A percentile compares a stretch with the other conserved stretches of the same genome.
Evolutionary conservation across 805 yeast genomes (phyloP).

Genomic region (Yarrowia keelungensis): DNA sequence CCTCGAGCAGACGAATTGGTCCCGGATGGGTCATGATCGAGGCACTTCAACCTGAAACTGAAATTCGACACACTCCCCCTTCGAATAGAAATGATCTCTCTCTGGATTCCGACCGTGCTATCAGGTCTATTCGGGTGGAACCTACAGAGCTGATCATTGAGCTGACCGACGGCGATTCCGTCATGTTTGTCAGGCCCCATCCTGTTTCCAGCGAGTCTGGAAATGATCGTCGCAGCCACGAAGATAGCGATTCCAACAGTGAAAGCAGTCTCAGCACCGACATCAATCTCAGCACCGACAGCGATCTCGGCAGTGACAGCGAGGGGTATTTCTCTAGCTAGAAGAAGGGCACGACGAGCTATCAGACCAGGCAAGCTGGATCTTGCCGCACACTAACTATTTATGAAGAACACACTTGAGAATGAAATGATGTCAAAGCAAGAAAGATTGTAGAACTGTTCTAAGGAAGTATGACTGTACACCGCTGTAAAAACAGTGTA

Average conservation of each 20-base stretch:
- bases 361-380: too few species aligned
- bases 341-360: background rate
- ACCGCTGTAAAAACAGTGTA: too few species aligned
- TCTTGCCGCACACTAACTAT: background rate
- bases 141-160: background rate
- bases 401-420: background rate
- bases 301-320: slow-evolving; percentile 6
- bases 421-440: too few species aligned
- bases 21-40: background rate
- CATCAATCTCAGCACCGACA: too few species aligned
- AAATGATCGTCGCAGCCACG: too few species aligned
- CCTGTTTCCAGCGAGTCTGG: too few species aligned
- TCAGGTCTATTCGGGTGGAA: slow-evolving; percentile 10
- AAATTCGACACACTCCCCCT: background rate
- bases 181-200: too few species aligned
- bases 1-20: background rate
- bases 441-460: too few species aligned
- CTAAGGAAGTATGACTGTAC: too few species aligned
- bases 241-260: too few species aligned
- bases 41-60: background rate
- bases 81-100: background rate
- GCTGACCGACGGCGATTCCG: background rate
- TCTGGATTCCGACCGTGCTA: too few species aligned
- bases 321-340: slow-evolving; percentile 22
- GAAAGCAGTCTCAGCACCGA: too few species aligned